These are phyloP conservation scores for Haematococcus lacustris DNA, from an alignment of 139 green algal species.

Conservation along the genomic window DNA sequence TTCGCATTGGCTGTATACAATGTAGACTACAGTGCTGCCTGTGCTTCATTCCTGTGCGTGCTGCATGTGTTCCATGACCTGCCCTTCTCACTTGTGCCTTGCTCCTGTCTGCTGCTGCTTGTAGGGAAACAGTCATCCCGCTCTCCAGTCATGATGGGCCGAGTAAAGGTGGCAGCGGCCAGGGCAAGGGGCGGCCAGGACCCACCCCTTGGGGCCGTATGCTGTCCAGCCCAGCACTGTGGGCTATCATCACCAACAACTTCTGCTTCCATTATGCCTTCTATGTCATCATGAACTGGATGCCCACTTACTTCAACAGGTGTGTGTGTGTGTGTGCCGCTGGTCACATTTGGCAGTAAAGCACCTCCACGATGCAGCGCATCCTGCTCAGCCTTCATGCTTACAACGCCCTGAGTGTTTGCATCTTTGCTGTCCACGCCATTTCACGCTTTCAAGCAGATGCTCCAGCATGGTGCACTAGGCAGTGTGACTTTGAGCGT, in stretches of 20 bases:
- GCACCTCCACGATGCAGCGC: too few species aligned
- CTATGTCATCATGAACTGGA: conserved; percentile 98
- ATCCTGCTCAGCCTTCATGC: too few species aligned
- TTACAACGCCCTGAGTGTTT: too few species aligned
- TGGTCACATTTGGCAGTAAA: not conserved
- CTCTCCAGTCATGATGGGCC: too few species aligned
- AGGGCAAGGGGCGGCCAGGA: conserved; percentile 31
- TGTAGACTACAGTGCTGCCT: too few species aligned
- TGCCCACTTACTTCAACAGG: conserved; percentile 93
- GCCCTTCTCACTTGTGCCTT: not conserved
- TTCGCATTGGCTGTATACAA: too few species aligned
- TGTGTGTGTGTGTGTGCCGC: conserved; percentile 6
- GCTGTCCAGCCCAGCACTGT: conserved; percentile 69
- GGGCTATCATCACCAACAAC: conserved; percentile 95
- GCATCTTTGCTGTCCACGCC: too few species aligned
- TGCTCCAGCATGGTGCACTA: too few species aligned
- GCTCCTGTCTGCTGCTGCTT: not conserved
- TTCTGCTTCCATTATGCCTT: conserved; percentile 98
- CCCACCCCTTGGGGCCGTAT: conserved; percentile 66
- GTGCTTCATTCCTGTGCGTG: too few species aligned
- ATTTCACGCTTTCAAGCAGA: too few species aligned
- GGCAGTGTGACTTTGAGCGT: too few species aligned
- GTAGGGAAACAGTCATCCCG: conserved; percentile 44
- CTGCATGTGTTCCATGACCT: not conserved
- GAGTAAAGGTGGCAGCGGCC: too few species aligned